Evolutionary conservation across 768 basidiomycete genomes (phyloP), one percentile per base, ranked within the genome.

Genomic region (Sistotremastrum suecicum): DNA sequence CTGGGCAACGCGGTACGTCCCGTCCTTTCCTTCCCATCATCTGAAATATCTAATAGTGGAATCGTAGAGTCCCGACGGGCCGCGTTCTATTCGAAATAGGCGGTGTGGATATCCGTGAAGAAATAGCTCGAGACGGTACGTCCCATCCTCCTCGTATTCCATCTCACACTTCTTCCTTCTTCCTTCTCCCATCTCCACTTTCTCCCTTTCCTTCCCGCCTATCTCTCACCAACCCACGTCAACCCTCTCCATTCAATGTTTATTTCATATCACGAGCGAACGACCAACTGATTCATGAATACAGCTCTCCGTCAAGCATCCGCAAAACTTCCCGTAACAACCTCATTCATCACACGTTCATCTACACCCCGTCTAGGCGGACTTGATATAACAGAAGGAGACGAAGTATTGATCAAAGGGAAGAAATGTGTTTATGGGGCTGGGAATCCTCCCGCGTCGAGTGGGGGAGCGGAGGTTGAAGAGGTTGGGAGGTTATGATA

Each of bases 71-170:
- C 0, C 80, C 85, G 5, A 81, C 75, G 5, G 91, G 91, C 1
- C 79, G 88, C 31, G 90, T 97, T 9, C 75, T 99, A 28, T 86
- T 98, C 50, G 94, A 98, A 60, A 82, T 98, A 54, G 91, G 90
- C 1, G 92, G 94, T 1, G 69, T 70, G 1, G 85, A 84, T 5
- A 80, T 99, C 45, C 82, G 90, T 49, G 86, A 90, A 56, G 91
- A 95, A 59, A 70, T 95, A 44, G 94, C 94, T 11, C 75, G 85
- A 56, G 88, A 97, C 57, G 86, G 92, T 92, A 53, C 46, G 72
- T n/a, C n/a, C n/a, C n/a, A n/a, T n/a, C n/a, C n/a, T n/a, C n/a
- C n/a, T n/a, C n/a, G n/a, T n/a, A n/a, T n/a, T n/a, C n/a, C n/a
- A n/a, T n/a, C n/a, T n/a, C n/a, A n/a, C n/a, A 28, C 28, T 42